Evolutionary conservation across 805 yeast species (phyloP), one percentile per base, ranked within the genome.

Genomic region (Candida koratica): DNA sequence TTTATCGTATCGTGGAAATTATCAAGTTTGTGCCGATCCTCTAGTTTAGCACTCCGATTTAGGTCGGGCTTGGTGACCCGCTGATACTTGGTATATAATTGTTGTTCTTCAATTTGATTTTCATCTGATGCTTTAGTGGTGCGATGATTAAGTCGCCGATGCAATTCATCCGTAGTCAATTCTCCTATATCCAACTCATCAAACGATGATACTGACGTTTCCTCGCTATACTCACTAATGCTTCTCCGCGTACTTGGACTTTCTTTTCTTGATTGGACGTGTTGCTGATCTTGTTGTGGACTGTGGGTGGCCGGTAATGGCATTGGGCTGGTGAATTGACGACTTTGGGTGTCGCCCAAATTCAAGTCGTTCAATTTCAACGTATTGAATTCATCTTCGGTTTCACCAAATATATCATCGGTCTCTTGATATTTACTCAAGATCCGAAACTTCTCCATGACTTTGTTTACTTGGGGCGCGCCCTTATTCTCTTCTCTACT

Each of bases 141-240:
- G 5, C 35, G 17, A 13, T 32, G 35, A 13, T 32, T 32, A 8
- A 32, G 19, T 4, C 28, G 25, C 12, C 25, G 25, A 17, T 25
- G 24, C 16, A 32, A 17, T 17, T 32, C 28, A 4, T 14, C 25
- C 15, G 22, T 23, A 5, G 26, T 23, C 8, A 31, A 23, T 15
- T 31, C 20, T 16, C 27, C 34, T 31, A 31, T 22, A 22, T 32
- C 35, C 23, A 24, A 24, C 5, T 32, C 35, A 15, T 42, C 46
- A 30, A 55, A 50, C 3, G 63, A 55, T 2, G 71, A 64, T 24
- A 56, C 53, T 33, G 64, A 69, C 0, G 71, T 66, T 20, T 61
- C 61, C 37, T 65, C 71, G 37, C 69, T 61, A 39, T 61, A 62
- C 17, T 62, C 67, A 38, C 63, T 53, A 27, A 63, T 42, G 1